phyloP scores from a whole-genome alignment of 2,329 filamentous ascomycete genomes.

The Graphiopsis chlorocephala region DNA sequence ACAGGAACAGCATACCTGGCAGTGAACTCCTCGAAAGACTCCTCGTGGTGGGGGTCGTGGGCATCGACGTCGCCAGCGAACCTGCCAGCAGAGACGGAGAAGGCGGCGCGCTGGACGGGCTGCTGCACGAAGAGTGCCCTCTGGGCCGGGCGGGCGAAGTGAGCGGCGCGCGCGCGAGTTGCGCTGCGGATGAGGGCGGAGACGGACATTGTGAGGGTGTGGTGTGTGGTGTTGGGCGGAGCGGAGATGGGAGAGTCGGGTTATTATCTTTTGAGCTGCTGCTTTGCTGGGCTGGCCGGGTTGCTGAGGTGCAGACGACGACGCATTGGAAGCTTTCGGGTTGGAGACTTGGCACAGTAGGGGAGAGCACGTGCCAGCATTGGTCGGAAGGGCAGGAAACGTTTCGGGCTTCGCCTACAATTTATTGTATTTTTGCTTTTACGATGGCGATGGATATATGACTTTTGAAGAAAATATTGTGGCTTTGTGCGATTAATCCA shows the following conservation, averaged over 20 bases:
- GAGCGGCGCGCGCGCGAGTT: conserved; percentile 11
- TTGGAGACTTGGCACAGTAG: conserved; percentile 6
- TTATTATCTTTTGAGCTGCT: not conserved
- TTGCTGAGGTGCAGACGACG: conserved; percentile 14
- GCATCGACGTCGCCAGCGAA: conserved; percentile 31
- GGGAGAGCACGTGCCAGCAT: conserved; percentile 5
- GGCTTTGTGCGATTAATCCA: not conserved
- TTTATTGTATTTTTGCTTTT: not conserved
- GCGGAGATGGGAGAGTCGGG: conserved; percentile 7
- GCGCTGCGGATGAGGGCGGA: conserved; percentile 14
- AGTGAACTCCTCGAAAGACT: conserved; percentile 98
- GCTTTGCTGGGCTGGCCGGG: not conserved
- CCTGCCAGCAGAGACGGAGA: conserved; percentile 11
- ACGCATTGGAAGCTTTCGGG: conserved; percentile 16
- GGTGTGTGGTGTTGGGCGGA: not conserved
- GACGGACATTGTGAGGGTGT: conserved; percentile 9
- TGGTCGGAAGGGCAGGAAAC: not conserved
- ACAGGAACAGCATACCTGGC: conserved; percentile 69
- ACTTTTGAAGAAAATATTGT: not conserved
- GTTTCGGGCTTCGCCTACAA: conserved; percentile 12
- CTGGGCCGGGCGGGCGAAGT: conserved; percentile 8
- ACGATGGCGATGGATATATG: not conserved
- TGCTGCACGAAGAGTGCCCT: conserved; percentile 7
- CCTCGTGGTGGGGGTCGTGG: conserved; percentile 70
- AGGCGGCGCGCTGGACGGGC: conserved; percentile 15